These are phyloP conservation scores for Panicum miliaceum DNA, from an alignment of 176 grass and related monocot species.

Conservation along the genomic window DNA sequence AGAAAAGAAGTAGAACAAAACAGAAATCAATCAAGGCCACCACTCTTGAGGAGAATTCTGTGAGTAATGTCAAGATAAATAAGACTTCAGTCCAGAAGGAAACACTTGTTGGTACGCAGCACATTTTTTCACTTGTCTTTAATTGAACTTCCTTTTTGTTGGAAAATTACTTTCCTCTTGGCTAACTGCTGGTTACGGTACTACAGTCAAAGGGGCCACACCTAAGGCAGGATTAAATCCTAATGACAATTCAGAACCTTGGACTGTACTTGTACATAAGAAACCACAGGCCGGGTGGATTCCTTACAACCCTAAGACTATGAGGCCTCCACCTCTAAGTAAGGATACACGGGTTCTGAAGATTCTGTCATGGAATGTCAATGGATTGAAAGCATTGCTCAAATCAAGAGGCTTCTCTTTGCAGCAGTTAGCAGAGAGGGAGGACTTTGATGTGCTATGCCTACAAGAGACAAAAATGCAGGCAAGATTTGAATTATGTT, in stretches of 20 bases:
- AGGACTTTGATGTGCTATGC: conserved; percentile 95
- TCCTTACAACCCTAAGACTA: conserved; percentile 82
- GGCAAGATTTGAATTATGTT: conserved; percentile 50
- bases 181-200: conserved; percentile 25
- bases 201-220: conserved; percentile 32
- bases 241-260: conserved; percentile 64
- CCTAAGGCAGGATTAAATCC: conserved; percentile 22
- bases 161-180: conserved; percentile 37
- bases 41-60: conserved; percentile 33
- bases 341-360: conserved; percentile 67
- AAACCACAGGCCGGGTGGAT: conserved; percentile 81
- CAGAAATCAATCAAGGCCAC: conserved; percentile 47
- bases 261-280: conserved; percentile 87
- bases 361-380: conserved; percentile 96
- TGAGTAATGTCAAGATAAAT: conserved; percentile 49
- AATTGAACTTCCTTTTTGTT: conserved; percentile 12
- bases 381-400: conserved; percentile 85
- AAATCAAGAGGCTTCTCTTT: conserved; percentile 76
- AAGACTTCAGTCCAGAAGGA: conserved; percentile 52
- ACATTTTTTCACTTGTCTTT: conserved; percentile 37
- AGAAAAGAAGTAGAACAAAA: conserved; percentile 76
- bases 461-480: conserved; percentile 98
- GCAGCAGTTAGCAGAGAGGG: conserved; percentile 78
- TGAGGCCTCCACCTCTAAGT: conserved; percentile 78
- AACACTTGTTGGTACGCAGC: conserved; percentile 46